Base-by-base conservation (phyloP, 2,329 filamentous ascomycete genomes). In the Aureobasidium sp. region DNA sequence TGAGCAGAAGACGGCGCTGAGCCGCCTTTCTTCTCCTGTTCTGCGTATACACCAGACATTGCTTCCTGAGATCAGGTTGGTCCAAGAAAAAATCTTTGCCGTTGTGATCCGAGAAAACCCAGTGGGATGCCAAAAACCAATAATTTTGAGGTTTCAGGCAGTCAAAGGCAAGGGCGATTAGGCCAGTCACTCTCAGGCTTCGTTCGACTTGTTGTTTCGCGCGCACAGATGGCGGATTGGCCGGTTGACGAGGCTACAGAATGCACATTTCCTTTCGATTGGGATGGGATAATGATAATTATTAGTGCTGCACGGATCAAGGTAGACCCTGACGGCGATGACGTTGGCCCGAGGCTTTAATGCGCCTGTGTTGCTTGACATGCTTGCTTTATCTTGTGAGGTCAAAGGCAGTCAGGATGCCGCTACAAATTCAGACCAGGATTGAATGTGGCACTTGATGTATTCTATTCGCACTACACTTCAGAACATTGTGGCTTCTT, bases 281-380 rank as follows among this genome's bases (percentile, higher is more conserved):
- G 32, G 21, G 30, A 58, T 36, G 30, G 30, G n/a, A 48, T 57
- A 48, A 47, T 37, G 34, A 37, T 37, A 37, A 37, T 37, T 37
- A 37, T 37, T 58, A 45, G 53, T 57, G 53, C 41, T 57, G 53
- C 53, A 57, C 53, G 53, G 53, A 34, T 57, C 53, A 57, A 45
- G 39, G 16, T 34, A 11, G 29, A 58, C 54, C 42, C 34, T 58
- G 54, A 57, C 27, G 36, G 39, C 30, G 41, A 57, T 48, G 54
- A 58, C 54, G 54, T 58, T 48, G 54, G 32, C 25, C 41, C 53
- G 41, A 57, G 53, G 53, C 53, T 44, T 57, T 7, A 42, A 16
- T n/a, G 41, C 54, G 42, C 34, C 30, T 48, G 8, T 4, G 32
- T 47, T 58, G 54, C 54, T 58, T 58, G 54, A 58, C 54, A 42